Percentiles rank a stretch among this genome's conserved stretches.
Evolutionary conservation across 306 rosid genomes (phyloP).

Genomic region (Carpinus viminea): DNA sequence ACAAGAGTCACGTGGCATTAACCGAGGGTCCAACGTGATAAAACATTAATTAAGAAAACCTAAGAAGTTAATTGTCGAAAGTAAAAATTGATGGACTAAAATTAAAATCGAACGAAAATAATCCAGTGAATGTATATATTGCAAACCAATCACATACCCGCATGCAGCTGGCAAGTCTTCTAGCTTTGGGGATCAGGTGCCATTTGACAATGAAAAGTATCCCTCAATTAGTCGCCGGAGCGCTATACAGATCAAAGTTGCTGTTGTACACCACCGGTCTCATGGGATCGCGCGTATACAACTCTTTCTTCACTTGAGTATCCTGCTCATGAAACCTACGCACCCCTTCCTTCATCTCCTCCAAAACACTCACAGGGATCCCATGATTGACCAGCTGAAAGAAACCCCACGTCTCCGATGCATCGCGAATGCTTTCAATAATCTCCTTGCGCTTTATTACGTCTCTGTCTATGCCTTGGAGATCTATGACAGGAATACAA

Average conservation of each 20-base stretch:
- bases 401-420: constrained; percentile 46
- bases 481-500: constrained; percentile 49
- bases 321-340: constrained; percentile 42
- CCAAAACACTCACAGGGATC: constrained; percentile 29
- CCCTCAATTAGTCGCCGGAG: constrained; percentile 26
- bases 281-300: constrained; percentile 27
- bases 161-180: constrained; percentile 25
- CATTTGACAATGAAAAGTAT: background rate
- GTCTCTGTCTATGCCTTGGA: constrained; percentile 16
- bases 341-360: constrained; percentile 39
- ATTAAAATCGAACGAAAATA: background rate
- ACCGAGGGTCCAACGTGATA: too few relatives aligned
- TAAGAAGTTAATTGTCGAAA: too few relatives aligned
- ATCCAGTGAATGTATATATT: background rate
- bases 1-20: too few relatives aligned
- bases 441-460: constrained; percentile 20
- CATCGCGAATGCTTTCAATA: constrained; percentile 24
- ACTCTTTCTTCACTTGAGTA: constrained; percentile 32
- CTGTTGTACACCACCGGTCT: constrained; percentile 23
- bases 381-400: constrained; percentile 54
- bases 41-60: too few relatives aligned
- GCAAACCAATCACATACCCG: constrained; percentile 16
- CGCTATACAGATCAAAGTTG: constrained; percentile 38
- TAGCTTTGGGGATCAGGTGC: constrained; percentile 23
- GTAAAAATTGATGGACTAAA: too few relatives aligned